A percentile compares a stretch with the other conserved stretches of the same genome.
Conservation (phyloP, 768 basidiomycete genomes). For the Suillus spraguei region DNA sequence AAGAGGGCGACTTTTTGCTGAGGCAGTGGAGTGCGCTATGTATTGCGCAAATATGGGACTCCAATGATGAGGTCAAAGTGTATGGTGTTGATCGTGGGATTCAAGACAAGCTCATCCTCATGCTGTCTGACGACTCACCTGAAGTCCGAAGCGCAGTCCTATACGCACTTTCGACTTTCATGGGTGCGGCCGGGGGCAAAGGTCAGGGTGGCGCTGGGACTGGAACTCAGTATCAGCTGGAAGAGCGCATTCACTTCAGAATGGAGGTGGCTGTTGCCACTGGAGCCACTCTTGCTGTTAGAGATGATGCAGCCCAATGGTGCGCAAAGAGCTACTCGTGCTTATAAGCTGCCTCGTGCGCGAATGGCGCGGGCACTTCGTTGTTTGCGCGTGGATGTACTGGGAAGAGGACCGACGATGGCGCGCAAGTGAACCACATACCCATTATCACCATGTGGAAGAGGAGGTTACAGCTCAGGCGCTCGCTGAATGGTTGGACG, state of each 20-base stretch:
- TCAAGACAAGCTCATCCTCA: constrained; percentile 78
- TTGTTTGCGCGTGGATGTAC: constrained; percentile 95
- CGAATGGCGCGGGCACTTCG: constrained; percentile 96
- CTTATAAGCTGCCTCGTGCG: constrained; percentile 91
- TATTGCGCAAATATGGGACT: constrained; percentile 94
- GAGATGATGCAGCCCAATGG: constrained; percentile 96
- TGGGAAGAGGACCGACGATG: constrained; percentile 88
- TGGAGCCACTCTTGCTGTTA: constrained; percentile 83
- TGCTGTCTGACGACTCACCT: constrained; percentile 85
- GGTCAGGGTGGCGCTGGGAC: constrained; percentile 84
- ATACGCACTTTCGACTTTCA: constrained; percentile 90
- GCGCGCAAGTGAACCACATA: constrained; percentile 38
- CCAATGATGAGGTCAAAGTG: constrained; percentile 87
- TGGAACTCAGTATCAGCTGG: constrained; percentile 74
- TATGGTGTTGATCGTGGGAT: constrained; percentile 77
- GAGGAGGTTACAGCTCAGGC: constrained; percentile 78
- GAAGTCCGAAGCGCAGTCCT: constrained; percentile 92
- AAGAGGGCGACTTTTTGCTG: constrained; percentile 89
- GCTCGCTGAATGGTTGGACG: constrained; percentile 77
- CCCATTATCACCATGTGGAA: constrained; percentile 40
- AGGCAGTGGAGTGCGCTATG: constrained; percentile 95
- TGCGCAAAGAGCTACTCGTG: constrained; percentile 90
- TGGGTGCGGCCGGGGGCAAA: constrained; percentile 86
- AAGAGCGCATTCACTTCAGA: constrained; percentile 78
- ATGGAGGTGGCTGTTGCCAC: constrained; percentile 94